Percentiles rank a stretch among this genome's conserved stretches.
Evolutionary conservation across 345 rosid species (phyloP).

Genomic region (Luvunga scandens): DNA sequence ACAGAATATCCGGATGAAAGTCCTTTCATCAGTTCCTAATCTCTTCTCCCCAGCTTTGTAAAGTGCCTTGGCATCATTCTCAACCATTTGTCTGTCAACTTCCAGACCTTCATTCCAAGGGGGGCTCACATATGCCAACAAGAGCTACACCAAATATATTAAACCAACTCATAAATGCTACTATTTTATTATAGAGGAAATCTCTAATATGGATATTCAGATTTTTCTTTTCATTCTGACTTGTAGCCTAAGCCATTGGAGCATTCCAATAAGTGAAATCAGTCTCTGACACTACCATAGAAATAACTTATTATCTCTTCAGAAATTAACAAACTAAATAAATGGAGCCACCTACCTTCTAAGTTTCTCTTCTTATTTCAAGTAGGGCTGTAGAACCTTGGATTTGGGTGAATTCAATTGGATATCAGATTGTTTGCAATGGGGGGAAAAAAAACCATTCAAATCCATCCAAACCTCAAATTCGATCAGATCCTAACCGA

Average conservation of each 20-base stretch:
- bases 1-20: conserved; percentile 49
- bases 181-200: neutral
- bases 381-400: no score
- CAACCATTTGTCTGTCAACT: conserved; percentile 37
- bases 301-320: neutral
- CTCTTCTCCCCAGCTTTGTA: conserved; percentile 67
- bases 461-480: no score
- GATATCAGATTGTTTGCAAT: no score
- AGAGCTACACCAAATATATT: conserved; percentile 36
- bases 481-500: no score
- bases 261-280: neutral
- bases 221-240: neutral
- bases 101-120: conserved; percentile 56
- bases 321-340: neutral
- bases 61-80: conserved; percentile 54
- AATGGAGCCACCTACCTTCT: neutral
- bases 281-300: neutral
- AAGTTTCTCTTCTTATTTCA: neutral
- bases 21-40: conserved; percentile 70
- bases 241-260: neutral
- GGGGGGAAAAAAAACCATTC: no score
- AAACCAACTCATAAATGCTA: conserved; percentile 4
- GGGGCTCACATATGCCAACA: conserved; percentile 46
- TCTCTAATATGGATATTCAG: neutral
- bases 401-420: no score